Evolutionary conservation across 2,329 filamentous ascomycete genomes (phyloP).

Genomic region (Aaosphaeria pasadenensis): DNA sequence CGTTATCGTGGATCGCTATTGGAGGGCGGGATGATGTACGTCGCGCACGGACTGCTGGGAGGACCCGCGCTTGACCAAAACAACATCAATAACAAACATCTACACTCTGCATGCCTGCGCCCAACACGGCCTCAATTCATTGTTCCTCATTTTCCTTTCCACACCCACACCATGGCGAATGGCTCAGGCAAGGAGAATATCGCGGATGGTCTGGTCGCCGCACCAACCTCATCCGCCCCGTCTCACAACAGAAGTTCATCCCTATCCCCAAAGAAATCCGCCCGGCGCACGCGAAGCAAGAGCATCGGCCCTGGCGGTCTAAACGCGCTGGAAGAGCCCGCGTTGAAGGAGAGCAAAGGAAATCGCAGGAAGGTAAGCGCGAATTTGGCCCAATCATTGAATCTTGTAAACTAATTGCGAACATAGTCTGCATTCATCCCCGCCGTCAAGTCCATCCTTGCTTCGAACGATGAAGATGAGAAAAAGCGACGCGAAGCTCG

Average conservation of each 20-base stretch:
- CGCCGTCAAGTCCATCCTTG: slow-evolving; percentile 53
- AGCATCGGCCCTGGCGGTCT: slow-evolving; percentile 91
- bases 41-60: not conserved
- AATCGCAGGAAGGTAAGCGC: slow-evolving; percentile 73
- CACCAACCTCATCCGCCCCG: slow-evolving; percentile 20
- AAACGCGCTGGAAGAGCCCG: slow-evolving; percentile 80
- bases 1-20: too few species aligned
- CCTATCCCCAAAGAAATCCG: slow-evolving; percentile 26
- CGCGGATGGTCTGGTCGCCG: slow-evolving; percentile 36
- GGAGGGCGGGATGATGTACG: not conserved
- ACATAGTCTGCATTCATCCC: slow-evolving; percentile 46
- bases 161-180: slow-evolving; percentile 25
- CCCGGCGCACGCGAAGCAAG: slow-evolving; percentile 69
- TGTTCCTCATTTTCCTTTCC: not conserved
- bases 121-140: not conserved
- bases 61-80: not conserved
- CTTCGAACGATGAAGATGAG: slow-evolving; percentile 56
- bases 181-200: slow-evolving; percentile 70
- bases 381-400: not conserved
- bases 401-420: slow-evolving; percentile 10
- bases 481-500: slow-evolving; percentile 77
- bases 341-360: slow-evolving; percentile 67
- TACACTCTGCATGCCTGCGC: not conserved
- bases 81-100: not conserved
- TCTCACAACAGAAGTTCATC: slow-evolving; percentile 2